Evolutionary conservation across 2,329 filamentous ascomycete genomes (phyloP), one percentile per base, ranked within the genome.

Genomic region (Trematosphaeria pertusa): DNA sequence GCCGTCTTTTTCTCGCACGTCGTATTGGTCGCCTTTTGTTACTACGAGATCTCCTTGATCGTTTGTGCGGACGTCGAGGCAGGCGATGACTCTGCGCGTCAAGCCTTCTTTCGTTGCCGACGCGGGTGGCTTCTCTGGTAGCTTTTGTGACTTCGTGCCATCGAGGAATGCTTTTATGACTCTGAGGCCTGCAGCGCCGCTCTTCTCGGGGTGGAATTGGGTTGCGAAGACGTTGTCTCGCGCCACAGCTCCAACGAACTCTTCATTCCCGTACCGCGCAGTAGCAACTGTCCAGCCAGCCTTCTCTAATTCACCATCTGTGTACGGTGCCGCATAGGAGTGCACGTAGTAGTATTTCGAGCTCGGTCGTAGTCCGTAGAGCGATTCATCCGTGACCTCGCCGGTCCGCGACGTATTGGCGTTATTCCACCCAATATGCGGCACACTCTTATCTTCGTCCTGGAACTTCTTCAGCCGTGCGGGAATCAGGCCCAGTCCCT

Each of bases 301-400:
- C 44, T 79, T 78, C 73, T 97, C 91, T 10, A 97, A 79, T 56
- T 87, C 80, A 26, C 88, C 89, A 35, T 82, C 74, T 41, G 75
- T 75, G 70, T 97, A 96, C 3, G 87, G 87, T 19, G 85, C 87
- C 47, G 91, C 92, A 75, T 94, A 99, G 2, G 91, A 92, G 79
- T 99, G 94, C 46, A 99, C 93, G 69, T 99, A 99, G 77, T 99
- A 99, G 79, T 99, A 99, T 73, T 97, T 99, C 67, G 89, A 96
- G 42, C 81, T 81, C 0, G 89, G 86, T 20, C 83, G 79, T 43
- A 99, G 75, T 46, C 88, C 91, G 71, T 93, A 97, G 47, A 97
- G 82, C 58, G 79, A 82, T 53, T 82, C 74, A 14, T 74, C 67
- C 3, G 64, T 51, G 59, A 66, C 52, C 43, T 69, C 50, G 71